These are phyloP conservation scores for Aphanomyces euteiches DNA, from an alignment of 352 stramenopile genomes.

Conservation along the genomic window DNA sequence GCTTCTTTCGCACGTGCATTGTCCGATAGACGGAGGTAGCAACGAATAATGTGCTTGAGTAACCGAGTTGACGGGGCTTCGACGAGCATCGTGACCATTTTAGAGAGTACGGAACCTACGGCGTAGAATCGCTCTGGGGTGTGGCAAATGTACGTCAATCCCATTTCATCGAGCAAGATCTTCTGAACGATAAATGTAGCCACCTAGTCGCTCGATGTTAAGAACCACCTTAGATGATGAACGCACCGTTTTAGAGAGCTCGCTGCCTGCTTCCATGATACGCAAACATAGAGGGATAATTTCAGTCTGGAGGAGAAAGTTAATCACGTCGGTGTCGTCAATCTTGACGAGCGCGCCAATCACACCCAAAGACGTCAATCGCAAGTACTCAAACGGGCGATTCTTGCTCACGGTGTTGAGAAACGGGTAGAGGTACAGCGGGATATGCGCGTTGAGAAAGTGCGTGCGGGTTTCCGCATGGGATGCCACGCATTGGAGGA, in stretches of 20 bases:
- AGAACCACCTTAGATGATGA: background rate
- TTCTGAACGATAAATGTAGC: constrained; percentile 99
- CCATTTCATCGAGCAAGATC: constrained; percentile 97
- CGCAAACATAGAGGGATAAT: constrained; percentile 98
- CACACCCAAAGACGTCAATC: constrained; percentile 96
- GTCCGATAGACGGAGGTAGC: constrained; percentile 94
- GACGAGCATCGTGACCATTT: constrained; percentile 95
- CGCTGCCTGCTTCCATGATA: constrained; percentile 98
- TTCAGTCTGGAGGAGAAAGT: constrained; percentile 98
- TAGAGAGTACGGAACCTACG: constrained; percentile 90
- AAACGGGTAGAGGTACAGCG: constrained; percentile 98
- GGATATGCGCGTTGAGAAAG: constrained; percentile 98
- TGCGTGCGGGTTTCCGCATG: constrained; percentile 95
- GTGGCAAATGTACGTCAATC: constrained; percentile 98
- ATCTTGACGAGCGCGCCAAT: constrained; percentile 99
- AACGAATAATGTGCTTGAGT: constrained; percentile 99
- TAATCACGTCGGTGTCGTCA: constrained; percentile 98
- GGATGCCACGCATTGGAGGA: constrained; percentile 98
- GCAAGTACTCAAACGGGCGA: constrained; percentile 98
- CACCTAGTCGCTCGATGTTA: constrained; percentile 45
- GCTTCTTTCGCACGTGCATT: constrained; percentile 91
- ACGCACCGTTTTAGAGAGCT: constrained; percentile 95
- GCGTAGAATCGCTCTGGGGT: constrained; percentile 93
- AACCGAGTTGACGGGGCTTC: constrained; percentile 91
- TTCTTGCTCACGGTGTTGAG: constrained; percentile 98